Base-by-base conservation (phyloP, 441 rosid genomes). In the Syzygium malaccense region DNA sequence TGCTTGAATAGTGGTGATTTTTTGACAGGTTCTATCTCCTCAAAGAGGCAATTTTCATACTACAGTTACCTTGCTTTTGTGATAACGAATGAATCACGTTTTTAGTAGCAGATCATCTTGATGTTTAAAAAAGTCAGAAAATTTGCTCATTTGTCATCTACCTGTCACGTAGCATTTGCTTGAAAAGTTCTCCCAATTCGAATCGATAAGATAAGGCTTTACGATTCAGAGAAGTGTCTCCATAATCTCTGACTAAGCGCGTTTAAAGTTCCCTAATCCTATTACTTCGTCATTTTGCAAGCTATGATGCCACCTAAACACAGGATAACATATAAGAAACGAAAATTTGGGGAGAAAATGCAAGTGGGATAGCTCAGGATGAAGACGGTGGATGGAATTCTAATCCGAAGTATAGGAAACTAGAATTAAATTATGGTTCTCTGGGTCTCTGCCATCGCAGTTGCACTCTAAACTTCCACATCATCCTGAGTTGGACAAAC, bases 401-500 rank as follows among this genome's bases (percentile, higher is more conserved):
- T 75, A 23, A 23, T 75, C 18, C 83, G 10, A 41, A 75, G 83
- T 2, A 45, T 75, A 75, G 41, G 83, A 75, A 75, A 75, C 83
- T 41, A 23, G 51, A 75, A 41, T 75, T 49, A 14, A 75, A 75
- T 75, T 25, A 37, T 37, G 51, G 83, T 41, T 51, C 17, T 23
- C 83, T 12, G 9, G 83, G 51, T 23, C 83, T 23, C 41, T 23
- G 51, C 41, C 51, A 41, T 41, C 17, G 18, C 51, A 75, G 83
- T 75, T 41, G 83, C 83, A 75, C 26, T 41, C 83, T 37, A 41
- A 41, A 45, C n/a, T 75, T 86, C 88, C 84, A 86, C 88, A 51
- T 86, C 88, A 86, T 49, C 60, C n/a, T 86, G 83, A 86, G 88
- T 53, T 66, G 83, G 88, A 86, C 88, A 64, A 86, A 86, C 53